phyloP scores from a whole-genome alignment of 768 basidiomycete genomes.

The Neoboletus subvelutipes region DNA sequence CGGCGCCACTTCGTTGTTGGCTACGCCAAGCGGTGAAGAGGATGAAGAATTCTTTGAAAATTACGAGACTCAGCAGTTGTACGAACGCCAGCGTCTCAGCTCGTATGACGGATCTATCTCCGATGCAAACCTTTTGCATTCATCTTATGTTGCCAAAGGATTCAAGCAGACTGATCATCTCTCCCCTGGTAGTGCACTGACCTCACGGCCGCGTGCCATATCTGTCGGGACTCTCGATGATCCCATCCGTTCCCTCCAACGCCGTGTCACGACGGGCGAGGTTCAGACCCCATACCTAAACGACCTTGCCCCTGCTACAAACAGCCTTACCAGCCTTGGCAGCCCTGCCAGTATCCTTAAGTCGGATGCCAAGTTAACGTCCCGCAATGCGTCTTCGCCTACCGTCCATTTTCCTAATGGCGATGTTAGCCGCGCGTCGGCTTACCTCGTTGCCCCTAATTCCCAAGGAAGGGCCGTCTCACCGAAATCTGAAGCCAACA shows the following conservation, averaged over 20 bases:
- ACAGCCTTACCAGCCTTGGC: slow-evolving; percentile 25
- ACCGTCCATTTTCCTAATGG: slow-evolving; percentile 72
- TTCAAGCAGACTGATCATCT: slow-evolving; percentile 77
- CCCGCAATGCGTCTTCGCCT: slow-evolving; percentile 43
- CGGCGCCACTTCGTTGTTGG: slow-evolving; percentile 56
- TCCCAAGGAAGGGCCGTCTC: slow-evolving; percentile 76
- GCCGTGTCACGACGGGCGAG: slow-evolving; percentile 59
- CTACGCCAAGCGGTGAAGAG: slow-evolving; percentile 62
- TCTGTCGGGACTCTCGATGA: slow-evolving; percentile 89
- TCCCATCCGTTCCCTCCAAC: slow-evolving; percentile 66
- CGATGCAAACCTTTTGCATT: slow-evolving; percentile 52
- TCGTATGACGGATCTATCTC: slow-evolving; percentile 57
- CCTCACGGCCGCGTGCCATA: slow-evolving; percentile 72
- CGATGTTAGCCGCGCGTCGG: slow-evolving; percentile 56
- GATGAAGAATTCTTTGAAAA: slow-evolving; percentile 76
- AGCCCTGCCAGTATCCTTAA: slow-evolving; percentile 51
- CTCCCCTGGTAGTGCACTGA: slow-evolving; percentile 40
- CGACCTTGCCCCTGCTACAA: slow-evolving; percentile 46
- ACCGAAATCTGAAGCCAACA: slow-evolving; percentile 69
- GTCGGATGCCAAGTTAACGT: slow-evolving; percentile 49
- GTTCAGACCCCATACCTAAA: slow-evolving; percentile 54
- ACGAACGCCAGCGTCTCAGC: slow-evolving; percentile 57
- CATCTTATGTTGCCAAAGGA: slow-evolving; percentile 66
- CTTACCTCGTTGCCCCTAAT: slow-evolving; percentile 68
- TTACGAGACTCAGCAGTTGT: slow-evolving; percentile 43